phyloP scores from a whole-genome alignment of 306 rosid species.

The Acacia crassicarpa region DNA sequence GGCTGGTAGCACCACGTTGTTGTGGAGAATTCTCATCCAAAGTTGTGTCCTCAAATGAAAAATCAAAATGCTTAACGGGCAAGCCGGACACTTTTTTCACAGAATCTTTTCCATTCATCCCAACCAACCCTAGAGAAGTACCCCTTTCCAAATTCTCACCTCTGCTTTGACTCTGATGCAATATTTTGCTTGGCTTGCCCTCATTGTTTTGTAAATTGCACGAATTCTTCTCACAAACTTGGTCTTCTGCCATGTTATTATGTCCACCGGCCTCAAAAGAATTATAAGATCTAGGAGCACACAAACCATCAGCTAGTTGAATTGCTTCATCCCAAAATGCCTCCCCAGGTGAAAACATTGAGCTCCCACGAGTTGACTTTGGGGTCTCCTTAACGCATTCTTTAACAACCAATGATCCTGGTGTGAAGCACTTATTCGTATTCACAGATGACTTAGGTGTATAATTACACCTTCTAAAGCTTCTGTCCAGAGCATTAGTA shows the following conservation, averaged over 20 bases:
- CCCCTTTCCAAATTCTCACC: slow-evolving; percentile 32
- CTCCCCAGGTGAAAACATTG: slow-evolving; percentile 90
- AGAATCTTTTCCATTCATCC: slow-evolving; percentile 46
- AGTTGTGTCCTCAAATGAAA: slow-evolving; percentile 64
- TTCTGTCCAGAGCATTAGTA: slow-evolving; percentile 38
- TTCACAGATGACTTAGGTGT: slow-evolving; percentile 47
- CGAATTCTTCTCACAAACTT: slow-evolving; percentile 44
- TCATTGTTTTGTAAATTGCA: slow-evolving; percentile 51
- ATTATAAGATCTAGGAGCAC: slow-evolving; percentile 45
- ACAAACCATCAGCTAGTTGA: slow-evolving; percentile 82
- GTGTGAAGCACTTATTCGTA: slow-evolving; percentile 60
- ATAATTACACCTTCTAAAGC: slow-evolving; percentile 64
- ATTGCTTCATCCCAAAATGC: slow-evolving; percentile 96
- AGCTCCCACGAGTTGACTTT: slow-evolving; percentile 71
- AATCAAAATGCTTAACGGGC: slow-evolving; percentile 94
- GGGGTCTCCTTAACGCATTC: slow-evolving; percentile 58
- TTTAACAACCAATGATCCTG: slow-evolving; percentile 66
- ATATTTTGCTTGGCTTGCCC: slow-evolving; percentile 47
- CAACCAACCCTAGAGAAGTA: slow-evolving; percentile 41
- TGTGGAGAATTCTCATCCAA: slow-evolving; percentile 48
- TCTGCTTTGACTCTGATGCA: slow-evolving; percentile 45
- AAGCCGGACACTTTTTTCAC: slow-evolving; percentile 56
- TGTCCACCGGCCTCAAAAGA: slow-evolving; percentile 45
- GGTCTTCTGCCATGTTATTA: slow-evolving; percentile 39
- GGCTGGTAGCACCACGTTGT: slow-evolving; percentile 32